phyloP scores from a whole-genome alignment of 1,139 yeast species.

The Candida neerlandica region DNA sequence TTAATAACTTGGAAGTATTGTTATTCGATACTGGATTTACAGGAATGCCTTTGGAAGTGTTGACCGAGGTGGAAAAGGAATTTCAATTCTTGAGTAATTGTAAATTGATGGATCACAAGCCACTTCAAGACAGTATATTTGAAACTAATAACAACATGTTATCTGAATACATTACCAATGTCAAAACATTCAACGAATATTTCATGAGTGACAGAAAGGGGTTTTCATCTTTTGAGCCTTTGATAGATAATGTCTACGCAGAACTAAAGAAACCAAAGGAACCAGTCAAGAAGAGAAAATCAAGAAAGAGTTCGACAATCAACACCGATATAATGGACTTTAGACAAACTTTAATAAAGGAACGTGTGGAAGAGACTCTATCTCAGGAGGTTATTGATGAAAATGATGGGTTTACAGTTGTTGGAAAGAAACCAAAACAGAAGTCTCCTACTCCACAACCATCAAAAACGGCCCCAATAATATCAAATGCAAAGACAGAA shows the following conservation, averaged over 20 bases:
- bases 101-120: constrained; percentile 14
- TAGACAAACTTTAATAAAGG: constrained; percentile 19
- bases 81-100: constrained; percentile 22
- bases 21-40: constrained; percentile 50
- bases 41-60: constrained; percentile 30
- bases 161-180: constrained; percentile 24
- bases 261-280: constrained; percentile 21
- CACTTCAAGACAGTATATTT: background rate
- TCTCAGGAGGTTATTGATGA: constrained; percentile 33
- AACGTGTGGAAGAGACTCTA: constrained; percentile 15
- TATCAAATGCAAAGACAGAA: constrained; percentile 1
- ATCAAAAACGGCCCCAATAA: constrained; percentile 7
- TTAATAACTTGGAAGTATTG: constrained; percentile 64
- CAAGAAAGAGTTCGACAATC: constrained; percentile 33
- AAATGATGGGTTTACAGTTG: constrained; percentile 36
- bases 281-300: constrained; percentile 21
- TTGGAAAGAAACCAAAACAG: constrained; percentile 25
- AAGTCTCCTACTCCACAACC: constrained; percentile 17
- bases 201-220: constrained; percentile 53
- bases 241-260: constrained; percentile 40
- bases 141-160: constrained; percentile 22
- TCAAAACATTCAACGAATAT: constrained; percentile 37
- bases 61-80: constrained; percentile 31
- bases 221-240: constrained; percentile 46
- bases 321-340: constrained; percentile 26